Conservation (phyloP, 1,139 yeast species). For the Candida sp. region DNA sequence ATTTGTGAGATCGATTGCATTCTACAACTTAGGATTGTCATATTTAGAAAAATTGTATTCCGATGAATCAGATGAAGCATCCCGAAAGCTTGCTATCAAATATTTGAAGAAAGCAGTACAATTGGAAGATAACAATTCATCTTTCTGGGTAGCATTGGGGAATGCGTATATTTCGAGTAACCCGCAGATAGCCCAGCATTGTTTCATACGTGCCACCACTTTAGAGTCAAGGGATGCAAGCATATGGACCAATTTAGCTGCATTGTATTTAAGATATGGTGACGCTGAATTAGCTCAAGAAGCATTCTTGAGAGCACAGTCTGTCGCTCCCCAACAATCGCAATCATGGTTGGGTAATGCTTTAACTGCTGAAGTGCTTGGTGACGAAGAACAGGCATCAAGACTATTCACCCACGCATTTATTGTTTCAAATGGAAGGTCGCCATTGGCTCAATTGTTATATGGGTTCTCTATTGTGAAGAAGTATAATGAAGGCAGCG, state of each 20-base stretch:
- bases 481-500: conserved; percentile 37
- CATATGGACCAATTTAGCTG: conserved; percentile 82
- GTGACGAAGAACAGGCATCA: conserved; percentile 50
- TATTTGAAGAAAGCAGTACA: conserved; percentile 66
- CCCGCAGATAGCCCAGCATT: conserved; percentile 83
- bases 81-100: conserved; percentile 49
- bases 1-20: conserved; percentile 54
- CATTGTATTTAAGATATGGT: conserved; percentile 64
- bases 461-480: conserved; percentile 61
- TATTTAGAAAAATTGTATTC: conserved; percentile 47
- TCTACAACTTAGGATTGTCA: conserved; percentile 71
- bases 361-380: conserved; percentile 56
- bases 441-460: conserved; percentile 67
- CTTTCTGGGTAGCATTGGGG: conserved; percentile 84
- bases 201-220: conserved; percentile 79
- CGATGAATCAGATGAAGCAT: conserved; percentile 17
- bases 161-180: conserved; percentile 57
- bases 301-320: conserved; percentile 72
- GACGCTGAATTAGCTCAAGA: conserved; percentile 73
- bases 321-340: conserved; percentile 74
- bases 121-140: conserved; percentile 64
- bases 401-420: conserved; percentile 74
- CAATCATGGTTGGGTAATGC: conserved; percentile 92
- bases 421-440: conserved; percentile 69
- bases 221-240: conserved; percentile 65